Evolutionary conservation across 73 alveolate genomes (phyloP).

Genomic region (Uronychia binucleata): DNA sequence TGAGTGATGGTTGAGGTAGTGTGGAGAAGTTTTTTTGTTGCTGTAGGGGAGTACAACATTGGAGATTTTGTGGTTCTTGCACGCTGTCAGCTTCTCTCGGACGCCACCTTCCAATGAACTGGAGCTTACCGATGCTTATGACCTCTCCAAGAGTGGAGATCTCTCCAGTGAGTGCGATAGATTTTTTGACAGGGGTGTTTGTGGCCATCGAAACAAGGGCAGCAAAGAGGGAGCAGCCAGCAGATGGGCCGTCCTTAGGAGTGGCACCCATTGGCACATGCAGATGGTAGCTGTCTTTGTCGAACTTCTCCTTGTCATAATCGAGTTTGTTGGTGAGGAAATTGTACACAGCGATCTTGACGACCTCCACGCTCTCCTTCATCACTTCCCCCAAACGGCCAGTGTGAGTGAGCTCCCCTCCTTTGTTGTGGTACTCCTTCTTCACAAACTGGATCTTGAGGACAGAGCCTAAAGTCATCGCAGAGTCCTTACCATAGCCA

Average conservation of each 20-base stretch:
- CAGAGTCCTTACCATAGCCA: constrained; percentile 26
- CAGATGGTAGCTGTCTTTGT: constrained; percentile 63
- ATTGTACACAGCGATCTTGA: constrained; percentile 72
- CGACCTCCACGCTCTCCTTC: constrained; percentile 79
- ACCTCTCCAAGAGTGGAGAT: constrained; percentile 79
- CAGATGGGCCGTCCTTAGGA: constrained; percentile 91
- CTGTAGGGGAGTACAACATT: constrained; percentile 57
- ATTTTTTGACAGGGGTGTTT: constrained; percentile 56
- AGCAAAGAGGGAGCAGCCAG: constrained; percentile 80
- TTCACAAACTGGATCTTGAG: constrained; percentile 61
- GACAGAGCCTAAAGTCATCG: constrained; percentile 26
- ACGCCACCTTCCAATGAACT: constrained; percentile 49
- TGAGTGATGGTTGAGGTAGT: too few species aligned
- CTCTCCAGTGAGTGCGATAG: constrained; percentile 87
- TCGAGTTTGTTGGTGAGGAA: constrained; percentile 41
- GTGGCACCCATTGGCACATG: constrained; percentile 86
- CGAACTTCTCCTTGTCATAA: constrained; percentile 27
- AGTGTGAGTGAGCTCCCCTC: constrained; percentile 68
- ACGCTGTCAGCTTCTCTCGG: constrained; percentile 68
- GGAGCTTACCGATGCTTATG: constrained; percentile 54
- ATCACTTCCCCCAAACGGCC: constrained; percentile 78
- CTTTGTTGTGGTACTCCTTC: constrained; percentile 27
- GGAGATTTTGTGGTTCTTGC: constrained; percentile 62
- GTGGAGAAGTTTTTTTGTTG: too few species aligned
- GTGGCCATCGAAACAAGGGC: constrained; percentile 68